These are phyloP conservation scores for Gossypium mustelinum DNA, from an alignment of 345 rosid genomes.

Conservation along the genomic window DNA sequence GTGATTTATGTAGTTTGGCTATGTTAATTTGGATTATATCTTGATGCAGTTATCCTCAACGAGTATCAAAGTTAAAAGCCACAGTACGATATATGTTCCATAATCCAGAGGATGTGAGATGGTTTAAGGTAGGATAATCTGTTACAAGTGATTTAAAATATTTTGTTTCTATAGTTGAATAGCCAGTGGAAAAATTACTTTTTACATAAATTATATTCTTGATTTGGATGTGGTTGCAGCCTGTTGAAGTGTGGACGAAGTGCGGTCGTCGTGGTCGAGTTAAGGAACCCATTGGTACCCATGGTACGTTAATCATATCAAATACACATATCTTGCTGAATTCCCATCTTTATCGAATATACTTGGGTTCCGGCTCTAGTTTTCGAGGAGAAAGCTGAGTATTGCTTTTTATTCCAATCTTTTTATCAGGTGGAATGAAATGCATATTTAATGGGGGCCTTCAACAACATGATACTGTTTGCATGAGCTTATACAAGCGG, in stretches of 20 bases:
- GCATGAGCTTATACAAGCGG: slow-evolving; percentile 87
- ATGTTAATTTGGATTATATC: slow-evolving; percentile 7
- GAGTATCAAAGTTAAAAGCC: slow-evolving; percentile 81
- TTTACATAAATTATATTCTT: slow-evolving; percentile 5
- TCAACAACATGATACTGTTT: slow-evolving; percentile 84
- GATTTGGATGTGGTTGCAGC: slow-evolving; percentile 42
- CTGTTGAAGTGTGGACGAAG: slow-evolving; percentile 88
- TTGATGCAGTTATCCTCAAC: slow-evolving; percentile 81
- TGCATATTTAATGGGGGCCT: slow-evolving; percentile 78
- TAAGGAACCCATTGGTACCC: slow-evolving; percentile 93
- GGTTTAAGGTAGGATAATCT: slow-evolving; percentile 72
- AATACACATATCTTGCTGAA: background rate
- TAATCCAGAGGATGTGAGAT: slow-evolving; percentile 89
- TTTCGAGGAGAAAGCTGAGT: background rate
- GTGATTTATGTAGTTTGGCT: background rate
- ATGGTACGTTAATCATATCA: slow-evolving; percentile 46
- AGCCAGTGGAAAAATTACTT: background rate
- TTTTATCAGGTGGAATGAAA: slow-evolving; percentile 71
- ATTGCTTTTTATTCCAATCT: background rate
- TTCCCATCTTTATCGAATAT: background rate
- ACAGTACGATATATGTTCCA: slow-evolving; percentile 86
- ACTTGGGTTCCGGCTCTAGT: background rate
- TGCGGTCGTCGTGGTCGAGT: slow-evolving; percentile 82
- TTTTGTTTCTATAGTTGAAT: background rate
- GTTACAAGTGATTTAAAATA: background rate